Percentiles rank a stretch among this genome's conserved stretches.
Evolutionary conservation across 441 rosid species (phyloP).

Genomic region (Macaranga tanarius): DNA sequence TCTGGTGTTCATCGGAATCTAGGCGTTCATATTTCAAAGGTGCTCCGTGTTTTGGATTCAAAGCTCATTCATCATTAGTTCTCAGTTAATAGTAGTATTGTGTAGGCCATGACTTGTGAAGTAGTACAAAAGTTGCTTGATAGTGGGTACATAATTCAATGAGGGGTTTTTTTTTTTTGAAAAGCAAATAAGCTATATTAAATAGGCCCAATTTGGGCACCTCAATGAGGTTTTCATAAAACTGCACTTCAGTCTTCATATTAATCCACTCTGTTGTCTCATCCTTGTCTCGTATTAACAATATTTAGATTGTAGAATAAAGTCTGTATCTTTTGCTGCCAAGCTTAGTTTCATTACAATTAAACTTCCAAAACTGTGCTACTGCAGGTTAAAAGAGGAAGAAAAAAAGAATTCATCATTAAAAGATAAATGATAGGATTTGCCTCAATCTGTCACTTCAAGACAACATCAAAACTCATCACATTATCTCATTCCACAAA

Average conservation of each 20-base stretch:
- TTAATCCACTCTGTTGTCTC: too few species aligned
- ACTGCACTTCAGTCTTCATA: neutral
- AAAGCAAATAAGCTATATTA: too few species aligned
- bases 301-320: neutral
- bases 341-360: neutral
- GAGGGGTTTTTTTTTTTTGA: too few species aligned
- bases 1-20: conserved; percentile 96
- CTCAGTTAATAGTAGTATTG: neutral
- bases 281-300: too few species aligned
- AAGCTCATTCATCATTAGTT: neutral
- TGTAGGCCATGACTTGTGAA: neutral
- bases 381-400: neutral
- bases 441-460: neutral
- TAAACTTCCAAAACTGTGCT: neutral
- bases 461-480: neutral
- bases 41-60: conserved; percentile 27
- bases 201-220: too few species aligned
- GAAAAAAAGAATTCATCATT: neutral
- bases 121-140: neutral
- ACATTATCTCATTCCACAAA: too few species aligned
- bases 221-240: neutral
- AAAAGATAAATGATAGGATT: neutral
- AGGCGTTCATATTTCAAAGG: conserved; percentile 97
- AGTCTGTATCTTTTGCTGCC: neutral
- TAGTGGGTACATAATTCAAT: neutral